phyloP scores from a whole-genome alignment of 2,329 filamentous ascomycete species.

The Sphaerostilbella broomeana region DNA sequence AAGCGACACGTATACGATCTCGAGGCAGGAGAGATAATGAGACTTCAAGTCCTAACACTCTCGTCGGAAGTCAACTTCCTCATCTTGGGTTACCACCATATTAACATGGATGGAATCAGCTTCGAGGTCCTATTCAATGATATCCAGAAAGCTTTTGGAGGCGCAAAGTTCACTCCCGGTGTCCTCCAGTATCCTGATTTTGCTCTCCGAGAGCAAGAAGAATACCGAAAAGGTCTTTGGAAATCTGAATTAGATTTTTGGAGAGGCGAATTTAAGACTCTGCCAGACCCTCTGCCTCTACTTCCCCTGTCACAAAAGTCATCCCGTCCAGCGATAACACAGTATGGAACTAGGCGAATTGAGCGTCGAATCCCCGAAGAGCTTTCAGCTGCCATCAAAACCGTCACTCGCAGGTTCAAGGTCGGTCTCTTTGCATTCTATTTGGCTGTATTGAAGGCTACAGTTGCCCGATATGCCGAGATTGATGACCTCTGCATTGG shows the following conservation, averaged over 20 bases:
- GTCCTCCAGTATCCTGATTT: slow-evolving; percentile 32
- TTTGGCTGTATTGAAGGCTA: slow-evolving; percentile 32
- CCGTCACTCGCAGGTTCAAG: slow-evolving; percentile 13
- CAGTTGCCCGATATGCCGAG: slow-evolving; percentile 30
- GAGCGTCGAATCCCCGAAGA: slow-evolving; percentile 13
- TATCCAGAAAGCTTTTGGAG: slow-evolving; percentile 36
- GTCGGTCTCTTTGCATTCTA: slow-evolving; percentile 38
- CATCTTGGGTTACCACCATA: slow-evolving; percentile 41
- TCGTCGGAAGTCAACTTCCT: slow-evolving; percentile 30
- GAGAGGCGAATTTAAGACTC: slow-evolving; percentile 20
- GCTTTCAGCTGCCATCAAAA: slow-evolving; percentile 19
- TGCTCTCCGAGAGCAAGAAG: slow-evolving; percentile 24
- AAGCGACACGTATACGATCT: slow-evolving; percentile 29
- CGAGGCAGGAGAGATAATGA: slow-evolving; percentile 24
- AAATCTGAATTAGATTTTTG: slow-evolving; percentile 29
- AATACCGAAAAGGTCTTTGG: slow-evolving; percentile 23
- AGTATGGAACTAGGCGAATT: slow-evolving; percentile 17
- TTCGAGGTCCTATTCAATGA: slow-evolving; percentile 37
- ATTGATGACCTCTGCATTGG: slow-evolving; percentile 39
- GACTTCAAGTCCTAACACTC: slow-evolving; percentile 27
- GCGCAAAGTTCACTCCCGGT: slow-evolving; percentile 15
- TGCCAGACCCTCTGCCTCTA: slow-evolving; percentile 24
- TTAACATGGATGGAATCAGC: slow-evolving; percentile 43
- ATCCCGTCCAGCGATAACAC: slow-evolving; percentile 14
- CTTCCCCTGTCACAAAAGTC: slow-evolving; percentile 23